Evolutionary conservation across 345 rosid genomes (phyloP).

Genomic region (Gynandropsis gynandra): DNA sequence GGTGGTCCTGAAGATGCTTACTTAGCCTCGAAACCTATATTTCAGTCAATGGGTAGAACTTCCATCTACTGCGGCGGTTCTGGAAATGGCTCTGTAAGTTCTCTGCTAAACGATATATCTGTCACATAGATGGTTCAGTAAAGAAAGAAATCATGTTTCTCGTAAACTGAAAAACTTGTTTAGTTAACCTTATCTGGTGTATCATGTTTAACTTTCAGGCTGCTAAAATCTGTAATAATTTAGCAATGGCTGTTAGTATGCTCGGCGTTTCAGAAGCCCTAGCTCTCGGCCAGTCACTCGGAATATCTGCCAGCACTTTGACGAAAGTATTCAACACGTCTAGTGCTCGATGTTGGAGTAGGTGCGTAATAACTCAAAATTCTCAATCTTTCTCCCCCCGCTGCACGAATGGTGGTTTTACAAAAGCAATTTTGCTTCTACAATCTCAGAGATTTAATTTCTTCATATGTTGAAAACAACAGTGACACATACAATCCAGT

Average conservation of each 20-base stretch:
- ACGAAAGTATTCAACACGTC: slow-evolving; percentile 81
- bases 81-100: slow-evolving; percentile 92
- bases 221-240: slow-evolving; percentile 92
- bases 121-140: not conserved
- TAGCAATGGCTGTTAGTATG: slow-evolving; percentile 93
- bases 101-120: not conserved
- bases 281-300: slow-evolving; percentile 83
- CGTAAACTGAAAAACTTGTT: slow-evolving; percentile 12
- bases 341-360: slow-evolving; percentile 89
- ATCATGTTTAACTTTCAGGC: slow-evolving; percentile 37
- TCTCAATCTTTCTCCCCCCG: not conserved
- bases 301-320: slow-evolving; percentile 54
- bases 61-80: slow-evolving; percentile 83
- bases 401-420: no score
- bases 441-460: not conserved
- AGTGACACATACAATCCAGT: slow-evolving; percentile 90
- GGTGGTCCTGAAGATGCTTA: slow-evolving; percentile 81
- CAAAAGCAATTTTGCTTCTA: no score
- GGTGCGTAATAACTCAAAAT: slow-evolving; percentile 34
- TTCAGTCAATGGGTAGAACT: slow-evolving; percentile 74
- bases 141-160: not conserved
- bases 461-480: slow-evolving; percentile 20
- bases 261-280: slow-evolving; percentile 91
- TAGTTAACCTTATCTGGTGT: not conserved
- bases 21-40: slow-evolving; percentile 56